Percentiles rank a stretch among this genome's conserved stretches.
Evolutionary conservation across 495 filamentous ascomycete species (phyloP).

Genomic region (Penicillium lagena): DNA sequence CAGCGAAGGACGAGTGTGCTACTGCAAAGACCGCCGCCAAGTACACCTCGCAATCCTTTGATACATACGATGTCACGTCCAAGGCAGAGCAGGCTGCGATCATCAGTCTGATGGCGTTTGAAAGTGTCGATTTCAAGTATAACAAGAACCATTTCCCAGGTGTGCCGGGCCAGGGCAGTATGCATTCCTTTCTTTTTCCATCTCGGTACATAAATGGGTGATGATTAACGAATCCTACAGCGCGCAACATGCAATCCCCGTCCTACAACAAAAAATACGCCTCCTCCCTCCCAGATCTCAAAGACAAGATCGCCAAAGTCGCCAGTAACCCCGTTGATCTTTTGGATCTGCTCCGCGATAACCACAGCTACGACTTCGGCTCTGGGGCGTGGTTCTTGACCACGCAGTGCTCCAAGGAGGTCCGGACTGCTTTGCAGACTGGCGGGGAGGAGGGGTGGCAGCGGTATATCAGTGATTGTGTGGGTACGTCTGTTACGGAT

Average conservation of each 20-base stretch:
- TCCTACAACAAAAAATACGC: conserved; percentile 60
- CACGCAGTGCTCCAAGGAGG: conserved; percentile 49
- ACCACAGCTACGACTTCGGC: conserved; percentile 62
- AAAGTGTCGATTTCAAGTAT: conserved; percentile 61
- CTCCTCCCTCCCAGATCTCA: conserved; percentile 43
- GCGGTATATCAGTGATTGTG: conserved; percentile 57
- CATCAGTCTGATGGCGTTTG: conserved; percentile 58
- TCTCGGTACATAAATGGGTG: neutral
- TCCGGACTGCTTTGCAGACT: conserved; percentile 39
- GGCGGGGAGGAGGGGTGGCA: conserved; percentile 51
- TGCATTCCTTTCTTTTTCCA: conserved; percentile 11
- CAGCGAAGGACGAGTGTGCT: conserved; percentile 52
- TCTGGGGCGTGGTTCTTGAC: conserved; percentile 69
- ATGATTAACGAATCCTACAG: conserved; percentile 1
- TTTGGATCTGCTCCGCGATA: conserved; percentile 49
- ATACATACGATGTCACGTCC: conserved; percentile 46
- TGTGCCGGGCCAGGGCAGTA: conserved; percentile 63
- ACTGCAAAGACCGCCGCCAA: conserved; percentile 58
- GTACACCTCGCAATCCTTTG: conserved; percentile 48
- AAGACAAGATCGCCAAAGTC: conserved; percentile 27
- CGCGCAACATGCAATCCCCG: conserved; percentile 69
- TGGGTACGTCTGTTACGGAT: conserved; percentile 46
- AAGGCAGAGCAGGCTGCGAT: conserved; percentile 57
- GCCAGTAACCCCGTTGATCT: conserved; percentile 37
- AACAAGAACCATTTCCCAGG: conserved; percentile 61